phyloP scores from a whole-genome alignment of 164 flowering plant species.

The Cinnamomum micranthum region DNA sequence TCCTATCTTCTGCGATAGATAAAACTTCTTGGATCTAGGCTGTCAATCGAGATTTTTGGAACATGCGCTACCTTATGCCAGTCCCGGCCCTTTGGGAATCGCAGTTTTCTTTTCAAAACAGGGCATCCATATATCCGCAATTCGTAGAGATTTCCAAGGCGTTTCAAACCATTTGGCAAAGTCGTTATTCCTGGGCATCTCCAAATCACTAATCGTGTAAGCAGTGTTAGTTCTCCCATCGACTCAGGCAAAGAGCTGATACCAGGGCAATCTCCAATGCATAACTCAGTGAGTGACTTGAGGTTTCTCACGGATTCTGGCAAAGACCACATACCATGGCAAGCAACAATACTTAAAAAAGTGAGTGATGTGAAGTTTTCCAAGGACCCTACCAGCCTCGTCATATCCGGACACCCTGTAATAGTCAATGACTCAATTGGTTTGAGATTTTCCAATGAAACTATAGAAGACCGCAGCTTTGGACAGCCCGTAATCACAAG shows the following conservation, averaged over 20 bases:
- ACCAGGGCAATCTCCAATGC: too few species aligned
- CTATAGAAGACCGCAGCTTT: neutral
- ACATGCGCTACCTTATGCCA: constrained; percentile 18
- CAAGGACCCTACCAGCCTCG: too few species aligned
- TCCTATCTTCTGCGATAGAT: too few species aligned
- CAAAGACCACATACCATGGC: neutral
- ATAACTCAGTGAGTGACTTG: neutral
- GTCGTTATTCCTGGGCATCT: constrained; percentile 13
- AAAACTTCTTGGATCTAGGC: too few species aligned
- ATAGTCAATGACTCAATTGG: too few species aligned
- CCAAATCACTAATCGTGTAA: constrained; percentile 6
- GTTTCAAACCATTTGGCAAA: constrained; percentile 10
- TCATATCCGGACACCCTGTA: too few species aligned
- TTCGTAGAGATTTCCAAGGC: neutral
- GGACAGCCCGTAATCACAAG: too few species aligned
- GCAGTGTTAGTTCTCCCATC: constrained; percentile 6
- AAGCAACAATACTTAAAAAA: accelerated
- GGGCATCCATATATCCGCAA: neutral
- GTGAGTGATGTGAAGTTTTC: neutral
- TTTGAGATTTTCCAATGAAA: too few species aligned
- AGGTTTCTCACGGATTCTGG: constrained; percentile 4
- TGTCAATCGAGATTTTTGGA: neutral
- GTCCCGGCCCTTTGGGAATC: constrained; percentile 2
- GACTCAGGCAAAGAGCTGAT: too few species aligned
- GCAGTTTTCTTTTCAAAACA: neutral